Percentiles rank a stretch among this genome's conserved stretches.
Evolutionary conservation across 2,329 filamentous ascomycete species (phyloP).

Genomic region (Colletotrichum paranaense): DNA sequence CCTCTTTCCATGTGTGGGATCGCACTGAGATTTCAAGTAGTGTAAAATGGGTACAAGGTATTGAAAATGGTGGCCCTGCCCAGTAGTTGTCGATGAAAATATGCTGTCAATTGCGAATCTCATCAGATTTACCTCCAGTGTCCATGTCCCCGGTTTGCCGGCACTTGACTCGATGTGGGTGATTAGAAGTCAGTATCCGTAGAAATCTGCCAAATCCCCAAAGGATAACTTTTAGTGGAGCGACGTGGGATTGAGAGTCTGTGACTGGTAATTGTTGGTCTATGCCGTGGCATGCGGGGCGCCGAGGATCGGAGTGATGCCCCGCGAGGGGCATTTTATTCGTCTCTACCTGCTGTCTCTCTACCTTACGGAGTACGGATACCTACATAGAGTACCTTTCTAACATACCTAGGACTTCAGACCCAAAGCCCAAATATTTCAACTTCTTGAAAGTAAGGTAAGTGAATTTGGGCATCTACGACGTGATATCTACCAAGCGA

Average conservation of each 20-base stretch:
- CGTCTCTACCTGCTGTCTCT: too few relatives aligned
- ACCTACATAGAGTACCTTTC: too few relatives aligned
- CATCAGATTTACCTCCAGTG: not conserved
- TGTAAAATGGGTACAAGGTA: not conserved
- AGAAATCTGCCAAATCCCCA: not conserved
- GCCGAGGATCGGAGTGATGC: constrained; percentile 7
- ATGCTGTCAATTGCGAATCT: not conserved
- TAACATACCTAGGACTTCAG: too few relatives aligned
- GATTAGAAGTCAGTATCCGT: not conserved
- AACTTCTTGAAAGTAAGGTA: too few relatives aligned
- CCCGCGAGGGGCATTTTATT: too few relatives aligned
- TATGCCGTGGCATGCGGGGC: not conserved
- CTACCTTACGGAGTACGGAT: too few relatives aligned
- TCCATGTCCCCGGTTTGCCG: not conserved
- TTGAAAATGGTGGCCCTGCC: not conserved
- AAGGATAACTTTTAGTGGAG: not conserved
- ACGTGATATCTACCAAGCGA: too few relatives aligned
- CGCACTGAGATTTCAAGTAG: not conserved
- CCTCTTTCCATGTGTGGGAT: not conserved
- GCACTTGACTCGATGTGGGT: not conserved
- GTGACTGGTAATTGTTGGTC: not conserved
- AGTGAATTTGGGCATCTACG: too few relatives aligned
- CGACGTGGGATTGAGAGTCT: not conserved
- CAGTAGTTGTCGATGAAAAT: not conserved
- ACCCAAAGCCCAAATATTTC: too few relatives aligned